Percentiles rank a stretch among this genome's conserved stretches.
Conservation (phyloP, 164 flowering plant species). For the Taxillus chinensis region DNA sequence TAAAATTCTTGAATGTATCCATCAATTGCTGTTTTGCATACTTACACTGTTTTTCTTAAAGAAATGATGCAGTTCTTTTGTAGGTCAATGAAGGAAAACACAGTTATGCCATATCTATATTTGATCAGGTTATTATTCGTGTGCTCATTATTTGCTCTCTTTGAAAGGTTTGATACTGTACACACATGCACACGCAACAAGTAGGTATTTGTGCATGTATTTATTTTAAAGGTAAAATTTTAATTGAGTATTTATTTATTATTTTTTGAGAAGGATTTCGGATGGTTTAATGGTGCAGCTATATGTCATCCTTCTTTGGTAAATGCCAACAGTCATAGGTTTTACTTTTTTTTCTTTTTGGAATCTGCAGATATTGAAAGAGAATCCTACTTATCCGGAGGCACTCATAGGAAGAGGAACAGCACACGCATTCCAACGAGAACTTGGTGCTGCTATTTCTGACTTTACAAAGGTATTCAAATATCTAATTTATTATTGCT, state of each 20-base stretch:
- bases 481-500: neutral
- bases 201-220: neutral
- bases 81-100: conserved; percentile 97
- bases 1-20: neutral
- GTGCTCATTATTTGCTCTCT: neutral
- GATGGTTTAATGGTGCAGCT: neutral
- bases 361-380: conserved; percentile 56
- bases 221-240: neutral
- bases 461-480: conserved; percentile 76
- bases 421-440: conserved; percentile 86
- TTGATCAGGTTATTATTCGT: conserved; percentile 61
- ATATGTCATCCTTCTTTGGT: neutral
- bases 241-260: neutral
- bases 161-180: neutral
- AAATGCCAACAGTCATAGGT: conserved; percentile 1
- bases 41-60: neutral
- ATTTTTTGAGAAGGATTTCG: neutral
- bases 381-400: conserved; percentile 80
- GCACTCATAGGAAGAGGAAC: conserved; percentile 98
- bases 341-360: neutral
- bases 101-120: conserved; percentile 67
- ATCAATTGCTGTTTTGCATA: neutral
- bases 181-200: too few relatives aligned
- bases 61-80: conserved; percentile 6
- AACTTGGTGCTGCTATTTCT: conserved; percentile 74